Evolutionary conservation across 768 basidiomycete species (phyloP).

Genomic region (Rhodotorula graminis): DNA sequence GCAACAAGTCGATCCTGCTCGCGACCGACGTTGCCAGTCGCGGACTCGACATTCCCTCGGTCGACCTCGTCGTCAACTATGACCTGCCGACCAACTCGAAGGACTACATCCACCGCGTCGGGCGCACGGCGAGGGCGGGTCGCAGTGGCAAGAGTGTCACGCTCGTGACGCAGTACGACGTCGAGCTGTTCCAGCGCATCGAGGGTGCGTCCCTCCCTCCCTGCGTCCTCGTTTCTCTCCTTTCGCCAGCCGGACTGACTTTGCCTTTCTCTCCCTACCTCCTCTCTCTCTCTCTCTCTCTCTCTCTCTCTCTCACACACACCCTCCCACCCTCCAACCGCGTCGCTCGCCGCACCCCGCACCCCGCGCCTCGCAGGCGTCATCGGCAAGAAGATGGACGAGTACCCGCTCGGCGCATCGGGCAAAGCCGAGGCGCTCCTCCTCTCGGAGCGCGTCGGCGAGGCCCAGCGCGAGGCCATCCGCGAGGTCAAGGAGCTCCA

Average conservation of each 20-base stretch:
- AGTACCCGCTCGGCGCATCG: slow-evolving; percentile 61
- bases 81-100: slow-evolving; percentile 97
- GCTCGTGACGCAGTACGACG: slow-evolving; percentile 97
- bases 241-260: too few species aligned
- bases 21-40: slow-evolving; percentile 96
- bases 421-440: slow-evolving; percentile 84
- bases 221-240: neutral
- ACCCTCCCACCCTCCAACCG: too few species aligned
- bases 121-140: slow-evolving; percentile 95
- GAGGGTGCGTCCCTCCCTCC: slow-evolving; percentile 51
- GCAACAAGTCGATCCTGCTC: slow-evolving; percentile 81
- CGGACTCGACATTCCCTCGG: slow-evolving; percentile 92
- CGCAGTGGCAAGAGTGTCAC: slow-evolving; percentile 93
- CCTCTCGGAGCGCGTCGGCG: slow-evolving; percentile 78
- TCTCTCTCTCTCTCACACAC: neutral
- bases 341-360: too few species aligned
- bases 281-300: neutral
- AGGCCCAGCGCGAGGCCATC: slow-evolving; percentile 68
- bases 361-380: slow-evolving; percentile 50
- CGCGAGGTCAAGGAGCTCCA: slow-evolving; percentile 76
- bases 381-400: slow-evolving; percentile 83
- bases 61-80: slow-evolving; percentile 96
- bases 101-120: slow-evolving; percentile 98
- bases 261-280: neutral
- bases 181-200: slow-evolving; percentile 90